Conservation (phyloP, 2,329 filamentous ascomycete genomes). For the Trichophyton benhamiae region DNA sequence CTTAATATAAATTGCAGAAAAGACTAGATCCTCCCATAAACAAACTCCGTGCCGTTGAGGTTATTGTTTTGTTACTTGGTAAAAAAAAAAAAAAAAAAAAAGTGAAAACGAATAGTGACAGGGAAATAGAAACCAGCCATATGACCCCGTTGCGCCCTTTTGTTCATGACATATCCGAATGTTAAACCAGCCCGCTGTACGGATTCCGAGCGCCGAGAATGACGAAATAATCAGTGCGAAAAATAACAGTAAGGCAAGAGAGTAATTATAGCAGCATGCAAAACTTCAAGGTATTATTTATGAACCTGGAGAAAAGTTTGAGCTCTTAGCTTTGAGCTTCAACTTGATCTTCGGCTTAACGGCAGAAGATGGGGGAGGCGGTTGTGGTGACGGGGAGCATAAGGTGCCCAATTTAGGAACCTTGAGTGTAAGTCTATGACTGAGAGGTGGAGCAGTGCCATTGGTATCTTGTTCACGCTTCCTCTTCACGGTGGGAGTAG, state of each 20-base stretch:
- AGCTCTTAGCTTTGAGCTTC: slow-evolving; percentile 24
- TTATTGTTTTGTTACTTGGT: background rate
- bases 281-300: background rate
- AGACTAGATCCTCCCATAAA: background rate
- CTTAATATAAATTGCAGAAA: background rate
- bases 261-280: background rate
- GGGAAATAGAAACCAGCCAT: background rate
- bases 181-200: background rate
- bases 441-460: slow-evolving; percentile 17
- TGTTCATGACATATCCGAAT: background rate
- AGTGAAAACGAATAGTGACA: background rate
- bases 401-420: slow-evolving; percentile 26
- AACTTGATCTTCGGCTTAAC: slow-evolving; percentile 28
- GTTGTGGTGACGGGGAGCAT: slow-evolving; percentile 15
- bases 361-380: slow-evolving; percentile 18
- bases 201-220: background rate
- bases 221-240: background rate
- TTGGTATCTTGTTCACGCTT: slow-evolving; percentile 29
- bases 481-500: slow-evolving; percentile 21
- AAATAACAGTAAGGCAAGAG: background rate
- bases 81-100: slow-evolving; percentile 1
- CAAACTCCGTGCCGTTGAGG: background rate
- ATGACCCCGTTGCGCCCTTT: background rate
- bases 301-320: background rate
- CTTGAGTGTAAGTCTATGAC: slow-evolving; percentile 33